These are phyloP conservation scores for Citrus hindsii DNA, from an alignment of 345 rosid genomes.

Conservation along the genomic window DNA sequence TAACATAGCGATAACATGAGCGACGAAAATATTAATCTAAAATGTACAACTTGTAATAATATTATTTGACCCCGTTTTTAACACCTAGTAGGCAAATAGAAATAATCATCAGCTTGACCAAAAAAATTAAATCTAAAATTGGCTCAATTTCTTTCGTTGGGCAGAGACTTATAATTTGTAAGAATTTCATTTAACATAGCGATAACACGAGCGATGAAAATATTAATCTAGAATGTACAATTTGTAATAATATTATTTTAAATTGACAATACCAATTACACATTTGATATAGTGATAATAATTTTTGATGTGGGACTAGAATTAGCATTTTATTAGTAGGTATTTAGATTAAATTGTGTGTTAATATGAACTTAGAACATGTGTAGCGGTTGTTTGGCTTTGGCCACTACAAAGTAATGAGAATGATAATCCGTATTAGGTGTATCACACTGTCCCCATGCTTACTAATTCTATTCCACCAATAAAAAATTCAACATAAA, in stretches of 20 bases:
- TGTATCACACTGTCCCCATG: conserved; percentile 8
- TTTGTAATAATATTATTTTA: no score
- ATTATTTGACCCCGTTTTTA: not conserved
- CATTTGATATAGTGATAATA: no score
- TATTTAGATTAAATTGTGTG: not conserved
- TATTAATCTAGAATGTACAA: no score
- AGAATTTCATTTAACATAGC: no score
- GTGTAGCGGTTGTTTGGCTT: not conserved
- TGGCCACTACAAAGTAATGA: not conserved
- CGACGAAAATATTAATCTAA: no score
- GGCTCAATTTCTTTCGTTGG: no score
- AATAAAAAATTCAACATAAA: not conserved
- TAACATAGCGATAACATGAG: no score
- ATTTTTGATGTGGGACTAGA: not conserved
- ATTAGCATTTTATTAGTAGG: not conserved
- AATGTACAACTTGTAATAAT: no score
- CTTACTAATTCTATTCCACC: not conserved
- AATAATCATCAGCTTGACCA: not conserved
- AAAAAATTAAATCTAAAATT: not conserved
- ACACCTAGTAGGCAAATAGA: not conserved
- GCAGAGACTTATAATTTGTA: no score
- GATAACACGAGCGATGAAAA: no score
- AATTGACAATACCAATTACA: no score
- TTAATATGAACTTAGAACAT: not conserved
- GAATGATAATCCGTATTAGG: conserved; percentile 13